Conservation (phyloP, 2,329 filamentous ascomycete genomes). For the Beauveria brongniartii region DNA sequence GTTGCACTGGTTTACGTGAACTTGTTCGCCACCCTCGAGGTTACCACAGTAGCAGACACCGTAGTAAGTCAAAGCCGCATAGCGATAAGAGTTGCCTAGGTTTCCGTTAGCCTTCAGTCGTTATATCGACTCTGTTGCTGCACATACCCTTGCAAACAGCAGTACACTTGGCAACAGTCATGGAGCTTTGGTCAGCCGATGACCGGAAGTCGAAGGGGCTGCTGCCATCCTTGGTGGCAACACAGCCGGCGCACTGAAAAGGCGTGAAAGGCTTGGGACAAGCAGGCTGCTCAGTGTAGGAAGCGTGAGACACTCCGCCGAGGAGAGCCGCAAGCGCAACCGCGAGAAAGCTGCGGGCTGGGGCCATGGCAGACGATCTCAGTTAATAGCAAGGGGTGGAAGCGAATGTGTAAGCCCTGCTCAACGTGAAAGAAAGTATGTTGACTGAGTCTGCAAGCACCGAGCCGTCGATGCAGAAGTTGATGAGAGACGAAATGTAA, state of each 20-base stretch:
- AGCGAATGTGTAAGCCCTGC: conserved; percentile 1
- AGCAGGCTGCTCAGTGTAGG: conserved; percentile 26
- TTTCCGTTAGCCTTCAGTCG: background rate
- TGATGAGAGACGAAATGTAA: background rate
- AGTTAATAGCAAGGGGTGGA: background rate
- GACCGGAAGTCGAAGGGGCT: conserved; percentile 35
- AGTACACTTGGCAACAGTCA: conserved; percentile 41
- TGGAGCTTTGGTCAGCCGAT: conserved; percentile 27
- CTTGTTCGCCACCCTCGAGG: conserved; percentile 40
- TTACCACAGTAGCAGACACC: conserved; percentile 46
- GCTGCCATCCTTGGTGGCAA: conserved; percentile 26
- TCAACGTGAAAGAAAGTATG: background rate
- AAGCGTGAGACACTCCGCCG: background rate
- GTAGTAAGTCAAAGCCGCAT: conserved; percentile 43
- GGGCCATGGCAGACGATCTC: conserved; percentile 4
- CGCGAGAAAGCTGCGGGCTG: conserved; percentile 5
- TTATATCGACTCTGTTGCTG: background rate
- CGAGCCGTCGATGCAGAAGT: background rate
- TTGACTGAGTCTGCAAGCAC: background rate
- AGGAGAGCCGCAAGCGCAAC: conserved; percentile 22
- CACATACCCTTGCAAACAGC: conserved; percentile 39
- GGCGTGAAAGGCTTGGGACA: conserved; percentile 38
- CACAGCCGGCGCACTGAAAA: conserved; percentile 40
- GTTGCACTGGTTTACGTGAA: conserved; percentile 48
- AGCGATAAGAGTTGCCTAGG: conserved; percentile 39